Evolutionary conservation across 805 yeast species (phyloP).

Genomic region (Maudiozyma bulderi): DNA sequence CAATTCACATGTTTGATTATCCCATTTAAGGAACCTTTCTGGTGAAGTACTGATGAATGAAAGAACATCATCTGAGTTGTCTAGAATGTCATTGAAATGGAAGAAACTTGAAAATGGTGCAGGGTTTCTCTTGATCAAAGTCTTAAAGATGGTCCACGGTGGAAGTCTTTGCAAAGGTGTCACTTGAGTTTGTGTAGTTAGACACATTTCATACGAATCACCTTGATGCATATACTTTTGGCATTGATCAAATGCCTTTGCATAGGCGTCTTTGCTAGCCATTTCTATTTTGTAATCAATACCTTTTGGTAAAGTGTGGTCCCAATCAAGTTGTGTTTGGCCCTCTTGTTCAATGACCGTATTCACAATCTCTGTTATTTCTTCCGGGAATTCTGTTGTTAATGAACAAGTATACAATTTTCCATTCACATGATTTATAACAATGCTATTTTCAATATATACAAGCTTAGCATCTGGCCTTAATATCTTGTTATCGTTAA

Average conservation of each 20-base stretch:
- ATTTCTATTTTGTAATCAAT: conserved; percentile 27
- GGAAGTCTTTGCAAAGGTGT: conserved; percentile 38
- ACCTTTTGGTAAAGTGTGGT: conserved; percentile 12
- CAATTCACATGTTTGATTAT: conserved; percentile 52
- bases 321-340: conserved; percentile 1
- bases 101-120: conserved; percentile 86
- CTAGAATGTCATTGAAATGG: conserved; percentile 38
- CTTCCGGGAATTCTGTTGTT: conserved; percentile 28
- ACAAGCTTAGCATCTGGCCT: conserved; percentile 72
- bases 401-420: conserved; percentile 47
- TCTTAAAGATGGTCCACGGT: conserved; percentile 76
- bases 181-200: conserved; percentile 66
- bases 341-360: background rate
- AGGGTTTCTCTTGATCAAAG: conserved; percentile 65
- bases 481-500: background rate
- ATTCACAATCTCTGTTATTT: conserved; percentile 5
- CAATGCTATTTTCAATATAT: conserved; percentile 55
- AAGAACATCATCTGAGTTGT: conserved; percentile 40
- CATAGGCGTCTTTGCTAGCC: conserved; percentile 50
- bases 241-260: conserved; percentile 47
- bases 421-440: conserved; percentile 39
- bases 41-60: conserved; percentile 82
- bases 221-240: conserved; percentile 65
- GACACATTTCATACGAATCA: conserved; percentile 87
- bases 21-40: conserved; percentile 85